These are phyloP conservation scores for Phytophthora fragariaefolia DNA, from an alignment of 352 stramenopile species.

Conservation along the genomic window DNA sequence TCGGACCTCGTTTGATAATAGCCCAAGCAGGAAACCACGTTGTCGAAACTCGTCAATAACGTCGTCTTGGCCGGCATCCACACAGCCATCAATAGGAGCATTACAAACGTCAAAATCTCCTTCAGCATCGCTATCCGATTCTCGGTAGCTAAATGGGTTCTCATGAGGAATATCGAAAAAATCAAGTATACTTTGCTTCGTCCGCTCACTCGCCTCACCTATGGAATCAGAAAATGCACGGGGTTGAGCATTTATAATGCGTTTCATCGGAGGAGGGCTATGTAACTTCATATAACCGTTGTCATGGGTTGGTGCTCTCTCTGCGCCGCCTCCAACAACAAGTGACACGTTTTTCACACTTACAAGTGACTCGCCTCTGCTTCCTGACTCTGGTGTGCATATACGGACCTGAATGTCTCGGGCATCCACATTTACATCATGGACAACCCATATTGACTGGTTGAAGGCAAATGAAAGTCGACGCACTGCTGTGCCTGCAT, in stretches of 20 bases:
- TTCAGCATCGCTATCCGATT: slow-evolving; percentile 49
- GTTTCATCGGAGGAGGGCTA: slow-evolving; percentile 28
- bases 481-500: slow-evolving; percentile 15
- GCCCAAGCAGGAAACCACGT: slow-evolving; percentile 62
- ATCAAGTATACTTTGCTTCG: slow-evolving; percentile 76
- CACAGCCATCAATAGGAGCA: slow-evolving; percentile 4
- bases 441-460: slow-evolving; percentile 45
- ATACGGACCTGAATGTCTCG: slow-evolving; percentile 70
- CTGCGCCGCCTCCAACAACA: slow-evolving; percentile 50
- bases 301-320: slow-evolving; percentile 40
- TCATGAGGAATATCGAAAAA: slow-evolving; percentile 75
- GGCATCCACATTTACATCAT: slow-evolving; percentile 54
- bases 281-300: slow-evolving; percentile 30
- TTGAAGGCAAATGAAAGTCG: slow-evolving; percentile 34
- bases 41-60: slow-evolving; percentile 61
- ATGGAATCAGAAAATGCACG: slow-evolving; percentile 8
- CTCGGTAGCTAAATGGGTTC: slow-evolving; percentile 77
- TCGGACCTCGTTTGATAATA: slow-evolving; percentile 62
- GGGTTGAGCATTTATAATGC: slow-evolving; percentile 15
- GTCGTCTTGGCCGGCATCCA: slow-evolving; percentile 16
- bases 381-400: slow-evolving; percentile 68
- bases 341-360: slow-evolving; percentile 60
- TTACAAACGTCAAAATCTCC: slow-evolving; percentile 20
- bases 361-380: slow-evolving; percentile 69
- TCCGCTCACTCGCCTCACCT: slow-evolving; percentile 20